Evolutionary conservation across 441 rosid species (phyloP).

Genomic region (Flueggea neowawraea): DNA sequence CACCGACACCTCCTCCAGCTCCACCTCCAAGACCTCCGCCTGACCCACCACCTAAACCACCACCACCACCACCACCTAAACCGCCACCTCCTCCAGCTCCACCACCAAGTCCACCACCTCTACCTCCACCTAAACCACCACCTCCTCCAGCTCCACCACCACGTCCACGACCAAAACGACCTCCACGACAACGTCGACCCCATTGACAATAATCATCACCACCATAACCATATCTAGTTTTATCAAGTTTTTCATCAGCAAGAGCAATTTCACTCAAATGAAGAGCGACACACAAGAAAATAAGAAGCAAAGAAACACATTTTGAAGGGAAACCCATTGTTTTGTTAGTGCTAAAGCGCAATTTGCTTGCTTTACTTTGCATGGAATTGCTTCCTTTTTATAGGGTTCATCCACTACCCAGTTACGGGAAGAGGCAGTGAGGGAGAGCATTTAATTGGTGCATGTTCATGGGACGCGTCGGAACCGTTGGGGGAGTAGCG

Average conservation of each 20-base stretch:
- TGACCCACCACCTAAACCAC: conserved; percentile 32
- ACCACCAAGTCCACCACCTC: too few species aligned
- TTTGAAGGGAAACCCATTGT: conserved; percentile 25
- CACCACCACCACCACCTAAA: conserved; percentile 23
- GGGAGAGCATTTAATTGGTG: conserved; percentile 34
- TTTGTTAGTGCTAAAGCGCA: background rate
- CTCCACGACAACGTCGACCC: conserved; percentile 10
- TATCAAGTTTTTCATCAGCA: conserved; percentile 42
- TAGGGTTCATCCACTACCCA: conserved; percentile 16
- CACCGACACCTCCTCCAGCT: conserved; percentile 26
- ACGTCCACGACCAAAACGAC: conserved; percentile 13
- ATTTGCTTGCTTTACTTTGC: background rate
- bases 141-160: conserved; percentile 19
- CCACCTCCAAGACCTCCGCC: conserved; percentile 28
- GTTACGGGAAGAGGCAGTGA: background rate
- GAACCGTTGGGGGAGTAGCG: conserved; percentile 54
- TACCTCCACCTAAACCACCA: conserved; percentile 4
- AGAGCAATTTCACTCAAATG: conserved; percentile 33
- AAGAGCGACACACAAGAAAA: conserved; percentile 40
- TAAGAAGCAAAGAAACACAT: conserved; percentile 36
- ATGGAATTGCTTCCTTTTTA: conserved; percentile 3
- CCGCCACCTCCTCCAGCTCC: conserved; percentile 7
- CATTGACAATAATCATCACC: conserved; percentile 25
- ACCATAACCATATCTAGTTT: conserved; percentile 21
- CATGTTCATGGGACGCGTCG: conserved; percentile 35